These are phyloP conservation scores for Podila horticola DNA, from an alignment of 192 early-diverging fungal species.

Conservation along the genomic window DNA sequence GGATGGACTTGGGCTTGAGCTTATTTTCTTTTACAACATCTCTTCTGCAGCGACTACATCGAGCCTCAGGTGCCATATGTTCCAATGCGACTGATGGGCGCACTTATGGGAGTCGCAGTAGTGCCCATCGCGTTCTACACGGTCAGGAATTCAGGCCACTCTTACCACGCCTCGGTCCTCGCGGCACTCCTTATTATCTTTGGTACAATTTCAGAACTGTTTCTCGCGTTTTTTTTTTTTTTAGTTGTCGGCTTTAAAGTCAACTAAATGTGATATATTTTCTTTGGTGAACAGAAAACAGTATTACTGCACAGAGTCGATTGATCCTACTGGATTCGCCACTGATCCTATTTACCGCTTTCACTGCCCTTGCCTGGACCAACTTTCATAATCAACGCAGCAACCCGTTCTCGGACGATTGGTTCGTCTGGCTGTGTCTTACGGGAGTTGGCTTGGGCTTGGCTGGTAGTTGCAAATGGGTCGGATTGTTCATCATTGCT, in stretches of 20 bases:
- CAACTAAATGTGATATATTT: not conserved
- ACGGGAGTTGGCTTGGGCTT: conserved; percentile 86
- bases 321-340: conserved; percentile 93
- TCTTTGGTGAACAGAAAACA: conserved; percentile 72
- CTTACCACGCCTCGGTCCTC: conserved; percentile 74
- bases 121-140: conserved; percentile 88
- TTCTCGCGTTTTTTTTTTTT: conserved; percentile 3
- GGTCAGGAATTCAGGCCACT: conserved; percentile 83
- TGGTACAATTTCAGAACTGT: conserved; percentile 57
- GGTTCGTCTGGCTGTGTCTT: conserved; percentile 89
- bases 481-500: conserved; percentile 91
- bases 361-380: conserved; percentile 86
- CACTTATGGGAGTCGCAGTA: conserved; percentile 80
- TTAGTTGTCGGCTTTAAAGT: not conserved
- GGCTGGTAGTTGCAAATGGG: conserved; percentile 87
- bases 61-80: conserved; percentile 91
- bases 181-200: conserved; percentile 85
- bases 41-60: conserved; percentile 78
- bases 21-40: not conserved
- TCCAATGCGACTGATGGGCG: conserved; percentile 83
- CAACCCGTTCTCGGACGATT: conserved; percentile 78
- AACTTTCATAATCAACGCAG: conserved; percentile 82
- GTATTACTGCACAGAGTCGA: conserved; percentile 88
- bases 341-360: conserved; percentile 87
- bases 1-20: not conserved